phyloP scores from a whole-genome alignment of 2,329 filamentous ascomycete genomes.

The Aspergillus neotritici region DNA sequence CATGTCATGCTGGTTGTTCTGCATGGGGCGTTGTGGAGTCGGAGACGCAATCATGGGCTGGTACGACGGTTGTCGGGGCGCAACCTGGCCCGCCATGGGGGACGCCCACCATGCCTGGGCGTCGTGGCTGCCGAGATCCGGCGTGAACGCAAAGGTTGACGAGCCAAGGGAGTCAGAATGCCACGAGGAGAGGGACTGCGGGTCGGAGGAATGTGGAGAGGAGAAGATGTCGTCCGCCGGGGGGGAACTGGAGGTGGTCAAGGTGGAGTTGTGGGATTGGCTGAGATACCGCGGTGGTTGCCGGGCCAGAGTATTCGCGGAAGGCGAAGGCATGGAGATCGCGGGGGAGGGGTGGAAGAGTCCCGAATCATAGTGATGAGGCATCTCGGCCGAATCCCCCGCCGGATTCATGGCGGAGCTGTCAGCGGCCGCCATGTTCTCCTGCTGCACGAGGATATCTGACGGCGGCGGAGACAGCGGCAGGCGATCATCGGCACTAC shows the following conservation, averaged over 20 bases:
- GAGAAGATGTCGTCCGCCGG: constrained; percentile 36
- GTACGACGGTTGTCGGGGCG: constrained; percentile 34
- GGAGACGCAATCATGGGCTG: constrained; percentile 31
- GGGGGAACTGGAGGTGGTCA: constrained; percentile 31
- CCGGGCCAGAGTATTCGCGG: constrained; percentile 22
- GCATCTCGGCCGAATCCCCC: constrained; percentile 29
- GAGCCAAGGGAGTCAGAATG: constrained; percentile 35
- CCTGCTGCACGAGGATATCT: constrained; percentile 37
- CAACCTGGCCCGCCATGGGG: constrained; percentile 29
- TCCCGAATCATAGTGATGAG: constrained; percentile 27
- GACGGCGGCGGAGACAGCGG: constrained; percentile 45
- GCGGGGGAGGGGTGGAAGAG: constrained; percentile 31
- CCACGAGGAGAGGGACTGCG: constrained; percentile 38
- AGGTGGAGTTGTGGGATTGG: constrained; percentile 23
- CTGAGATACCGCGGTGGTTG: constrained; percentile 31
- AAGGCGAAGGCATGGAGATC: constrained; percentile 31
- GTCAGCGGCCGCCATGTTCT: constrained; percentile 31
- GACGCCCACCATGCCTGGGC: constrained; percentile 37
- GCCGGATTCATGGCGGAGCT: constrained; percentile 30
- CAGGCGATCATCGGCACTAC: constrained; percentile 39
- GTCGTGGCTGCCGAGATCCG: constrained; percentile 35
- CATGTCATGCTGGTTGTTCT: constrained; percentile 28
- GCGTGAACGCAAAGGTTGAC: constrained; percentile 34
- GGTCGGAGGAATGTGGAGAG: constrained; percentile 36
- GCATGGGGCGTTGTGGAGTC: constrained; percentile 28